Conservation (phyloP, 257 asterid species). For the Primulina tabacum region DNA sequence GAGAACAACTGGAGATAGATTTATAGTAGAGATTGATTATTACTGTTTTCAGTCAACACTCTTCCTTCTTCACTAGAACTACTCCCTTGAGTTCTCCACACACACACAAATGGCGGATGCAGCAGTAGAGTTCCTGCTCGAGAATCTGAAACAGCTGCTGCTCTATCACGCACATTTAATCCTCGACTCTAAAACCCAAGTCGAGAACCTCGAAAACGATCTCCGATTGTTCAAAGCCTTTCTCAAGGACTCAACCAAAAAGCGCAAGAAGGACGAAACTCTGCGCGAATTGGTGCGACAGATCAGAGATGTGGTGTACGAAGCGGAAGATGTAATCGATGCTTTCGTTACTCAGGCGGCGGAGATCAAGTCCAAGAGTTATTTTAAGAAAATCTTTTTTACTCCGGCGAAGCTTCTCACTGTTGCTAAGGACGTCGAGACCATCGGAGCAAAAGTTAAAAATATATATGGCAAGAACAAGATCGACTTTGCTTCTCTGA, state of each 20-base stretch:
- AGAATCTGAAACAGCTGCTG: conserved; percentile 35
- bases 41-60: too few relatives aligned
- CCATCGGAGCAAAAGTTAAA: conserved; percentile 32
- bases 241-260: conserved; percentile 31
- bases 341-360: conserved; percentile 21
- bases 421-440: conserved; percentile 36
- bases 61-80: too few relatives aligned
- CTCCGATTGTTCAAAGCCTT: conserved; percentile 43
- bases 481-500: background rate
- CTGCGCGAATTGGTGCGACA: conserved; percentile 25
- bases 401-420: conserved; percentile 21
- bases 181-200: conserved; percentile 31
- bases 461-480: conserved; percentile 7
- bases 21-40: too few relatives aligned
- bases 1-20: too few relatives aligned
- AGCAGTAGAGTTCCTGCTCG: conserved; percentile 34
- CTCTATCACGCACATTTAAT: conserved; percentile 30
- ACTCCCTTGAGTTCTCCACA: too few relatives aligned
- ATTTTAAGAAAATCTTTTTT: conserved; percentile 28
- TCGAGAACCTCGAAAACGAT: conserved; percentile 37
- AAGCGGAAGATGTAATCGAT: conserved; percentile 39
- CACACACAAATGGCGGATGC: background rate
- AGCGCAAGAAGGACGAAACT: conserved; percentile 7
- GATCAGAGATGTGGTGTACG: conserved; percentile 34
- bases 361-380: conserved; percentile 28